Evolutionary conservation across 768 basidiomycete genomes (phyloP), one percentile per base, ranked within the genome.

Genomic region (Rhodotorula kratochvilovae): DNA sequence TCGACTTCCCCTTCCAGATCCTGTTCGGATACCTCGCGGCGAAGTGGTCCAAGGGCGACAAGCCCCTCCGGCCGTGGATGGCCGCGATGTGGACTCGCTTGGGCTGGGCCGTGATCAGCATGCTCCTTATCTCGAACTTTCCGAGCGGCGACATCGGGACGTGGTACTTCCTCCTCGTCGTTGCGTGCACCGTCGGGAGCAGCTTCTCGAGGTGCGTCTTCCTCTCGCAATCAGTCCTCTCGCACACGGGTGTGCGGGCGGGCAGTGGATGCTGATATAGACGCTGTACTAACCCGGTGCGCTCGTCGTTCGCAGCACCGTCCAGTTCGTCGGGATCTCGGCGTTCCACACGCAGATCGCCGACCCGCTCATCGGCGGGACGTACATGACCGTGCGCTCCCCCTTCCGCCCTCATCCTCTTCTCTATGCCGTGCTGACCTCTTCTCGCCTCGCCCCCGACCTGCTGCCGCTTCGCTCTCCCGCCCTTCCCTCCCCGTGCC

Each of bases 301-400:
- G n/a, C n/a, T n/a, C n/a, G n/a, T n/a, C n/a, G n/a, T n/a, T n/a
- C n/a, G n/a, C n/a, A 95, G 95, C 57, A 97, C 95, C 10, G 88
- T 98, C n/a, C 95, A 99, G 80, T 99, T 98, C 78, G 95, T 97
- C 29, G 93, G 96, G 16, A 92, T 98, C 71, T 91, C 93, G n/a
- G 96, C 96, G 6, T 99, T 98, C 85, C 96, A 98, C 77, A 97
- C 93, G 6, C 87, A 90, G 64, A 88, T 99, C 48, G 92, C 96
- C 1, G 96, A 99, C 79, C 96, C 96, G 0, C 78, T 96, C 21
- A 96, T 99, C 63, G 96, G 96, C 39, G 96, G 96, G 61, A 99
- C 96, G 0, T 99, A 99, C 81, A 99, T 99, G 96, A 99, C 96
- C 21, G 94, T 59, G 58, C 27, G 58, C 17, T 21, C 54, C 10